Percentiles rank a stretch among this genome's conserved stretches.
Conservation (phyloP, 176 grass and related monocot species). For the Zoysia pacifica region DNA sequence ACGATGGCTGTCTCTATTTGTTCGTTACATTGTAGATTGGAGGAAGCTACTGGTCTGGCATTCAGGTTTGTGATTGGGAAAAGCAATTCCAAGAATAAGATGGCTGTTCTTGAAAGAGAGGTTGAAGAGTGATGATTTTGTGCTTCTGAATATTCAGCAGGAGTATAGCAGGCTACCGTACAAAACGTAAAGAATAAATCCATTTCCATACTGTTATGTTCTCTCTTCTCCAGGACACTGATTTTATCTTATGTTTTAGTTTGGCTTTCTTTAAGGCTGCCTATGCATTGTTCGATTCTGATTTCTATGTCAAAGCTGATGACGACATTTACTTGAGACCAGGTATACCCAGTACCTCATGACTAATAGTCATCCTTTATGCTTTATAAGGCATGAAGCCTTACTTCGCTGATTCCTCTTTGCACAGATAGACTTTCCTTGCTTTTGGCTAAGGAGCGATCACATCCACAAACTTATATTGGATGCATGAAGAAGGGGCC, state of each 20-base stretch:
- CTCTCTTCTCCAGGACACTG: conserved; percentile 35
- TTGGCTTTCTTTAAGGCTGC: conserved; percentile 99
- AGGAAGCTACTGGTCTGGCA: conserved; percentile 82
- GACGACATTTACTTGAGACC: conserved; percentile 98
- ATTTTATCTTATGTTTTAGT: conserved; percentile 84
- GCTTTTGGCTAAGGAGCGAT: conserved; percentile 86
- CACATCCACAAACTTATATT: conserved; percentile 89
- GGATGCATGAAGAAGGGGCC: conserved; percentile 99
- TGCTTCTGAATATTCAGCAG: conserved; percentile 86
- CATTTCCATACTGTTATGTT: conserved; percentile 11
- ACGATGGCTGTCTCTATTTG: neutral
- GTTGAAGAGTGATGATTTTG: conserved; percentile 97
- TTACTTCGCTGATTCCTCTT: conserved; percentile 31
- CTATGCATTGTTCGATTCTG: conserved; percentile 91
- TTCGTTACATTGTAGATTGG: conserved; percentile 61
- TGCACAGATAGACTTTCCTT: conserved; percentile 88
- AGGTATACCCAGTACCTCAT: conserved; percentile 43
- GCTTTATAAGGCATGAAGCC: conserved; percentile 18
- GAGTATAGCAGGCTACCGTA: conserved; percentile 97
- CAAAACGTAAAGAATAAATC: conserved; percentile 72
- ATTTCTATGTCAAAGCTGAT: conserved; percentile 99
- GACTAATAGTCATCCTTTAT: conserved; percentile 16
- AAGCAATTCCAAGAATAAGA: conserved; percentile 86
- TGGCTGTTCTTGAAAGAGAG: conserved; percentile 78
- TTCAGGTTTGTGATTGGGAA: conserved; percentile 94